These are phyloP conservation scores for Mycosarcoma maydis DNA, from an alignment of 1,284 basidiomycete genomes.

Conservation along the genomic window DNA sequence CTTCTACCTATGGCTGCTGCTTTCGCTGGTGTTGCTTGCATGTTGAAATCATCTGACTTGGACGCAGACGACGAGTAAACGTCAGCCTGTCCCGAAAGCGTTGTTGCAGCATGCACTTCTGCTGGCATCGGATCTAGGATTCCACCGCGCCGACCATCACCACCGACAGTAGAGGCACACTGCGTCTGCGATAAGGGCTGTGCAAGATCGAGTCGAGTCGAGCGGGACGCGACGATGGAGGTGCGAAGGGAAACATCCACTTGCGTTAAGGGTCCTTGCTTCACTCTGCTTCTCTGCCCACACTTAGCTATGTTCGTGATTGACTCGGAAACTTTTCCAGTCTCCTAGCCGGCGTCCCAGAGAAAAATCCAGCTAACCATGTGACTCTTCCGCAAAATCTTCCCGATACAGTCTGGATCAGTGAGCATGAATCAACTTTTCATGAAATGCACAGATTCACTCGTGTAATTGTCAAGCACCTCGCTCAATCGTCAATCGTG, in stretches of 20 bases:
- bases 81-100: constrained; percentile 1
- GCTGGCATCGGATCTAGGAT: constrained; percentile 10
- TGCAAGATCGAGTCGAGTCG: background rate
- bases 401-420: too few species aligned
- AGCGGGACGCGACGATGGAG: constrained; percentile 6
- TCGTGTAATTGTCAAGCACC: too few species aligned
- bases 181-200: too few species aligned
- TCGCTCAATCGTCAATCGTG: too few species aligned
- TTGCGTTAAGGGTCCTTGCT: constrained; percentile 10
- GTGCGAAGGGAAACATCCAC: background rate
- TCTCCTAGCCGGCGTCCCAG: constrained; percentile 20
- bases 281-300: background rate
- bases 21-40: background rate
- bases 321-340: constrained; percentile 6
- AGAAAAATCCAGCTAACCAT: background rate
- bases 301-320: too few species aligned
- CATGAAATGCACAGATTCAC: too few species aligned
- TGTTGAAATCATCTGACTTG: background rate
- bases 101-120: background rate
- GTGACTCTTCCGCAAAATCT: background rate
- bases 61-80: background rate
- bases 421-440: too few species aligned
- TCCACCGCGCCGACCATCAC: background rate
- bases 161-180: too few species aligned
- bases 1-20: background rate